These are phyloP conservation scores for Eutrema salsugineum DNA, from an alignment of 441 rosid genomes.

Conservation along the genomic window DNA sequence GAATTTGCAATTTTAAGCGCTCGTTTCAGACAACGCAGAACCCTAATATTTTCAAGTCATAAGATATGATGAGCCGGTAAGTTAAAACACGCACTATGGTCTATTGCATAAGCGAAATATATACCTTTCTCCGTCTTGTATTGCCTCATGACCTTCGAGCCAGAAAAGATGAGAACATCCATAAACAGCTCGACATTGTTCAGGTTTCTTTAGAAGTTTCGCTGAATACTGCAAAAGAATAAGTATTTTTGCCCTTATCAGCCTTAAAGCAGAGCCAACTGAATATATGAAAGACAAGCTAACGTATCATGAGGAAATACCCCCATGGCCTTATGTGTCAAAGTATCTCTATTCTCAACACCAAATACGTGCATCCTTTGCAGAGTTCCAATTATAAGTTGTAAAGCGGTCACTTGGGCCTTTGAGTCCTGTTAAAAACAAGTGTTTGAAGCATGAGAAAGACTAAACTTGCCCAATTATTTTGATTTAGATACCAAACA, in stretches of 20 bases:
- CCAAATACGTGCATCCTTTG: conserved; percentile 99
- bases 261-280: conserved; percentile 2
- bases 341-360: conserved; percentile 96
- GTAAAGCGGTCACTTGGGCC: conserved; percentile 92
- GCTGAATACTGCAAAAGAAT: conserved; percentile 83
- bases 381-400: conserved; percentile 89
- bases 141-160: conserved; percentile 84
- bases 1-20: conserved; percentile 94
- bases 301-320: conserved; percentile 41
- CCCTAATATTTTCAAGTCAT: conserved; percentile 46
- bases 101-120: neutral
- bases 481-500: neutral
- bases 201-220: conserved; percentile 96
- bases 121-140: conserved; percentile 97
- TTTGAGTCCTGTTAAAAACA: conserved; percentile 68
- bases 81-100: neutral
- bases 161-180: conserved; percentile 96
- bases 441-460: neutral
- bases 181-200: conserved; percentile 97
- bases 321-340: conserved; percentile 98
- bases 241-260: conserved; percentile 25
- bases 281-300: conserved; percentile 6
- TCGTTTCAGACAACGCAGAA: conserved; percentile 88
- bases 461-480: neutral
- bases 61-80: neutral